These are phyloP conservation scores for Lactifluus echinatus DNA, from an alignment of 768 basidiomycete species.

Conservation along the genomic window DNA sequence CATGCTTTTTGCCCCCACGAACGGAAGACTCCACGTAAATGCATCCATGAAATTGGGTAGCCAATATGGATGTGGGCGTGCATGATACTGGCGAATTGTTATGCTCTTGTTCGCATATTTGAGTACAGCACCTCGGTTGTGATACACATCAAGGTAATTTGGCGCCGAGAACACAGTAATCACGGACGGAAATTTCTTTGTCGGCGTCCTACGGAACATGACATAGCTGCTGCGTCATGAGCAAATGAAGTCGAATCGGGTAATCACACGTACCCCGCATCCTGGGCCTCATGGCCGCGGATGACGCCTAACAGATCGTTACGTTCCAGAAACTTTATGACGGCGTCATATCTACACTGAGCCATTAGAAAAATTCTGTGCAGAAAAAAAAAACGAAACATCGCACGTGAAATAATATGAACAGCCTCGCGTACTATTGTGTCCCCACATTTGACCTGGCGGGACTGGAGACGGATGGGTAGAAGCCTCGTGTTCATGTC, in stretches of 20 bases:
- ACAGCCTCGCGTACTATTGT: constrained; percentile 85
- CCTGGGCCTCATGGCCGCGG: constrained; percentile 94
- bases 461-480: constrained; percentile 44
- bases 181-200: constrained; percentile 90
- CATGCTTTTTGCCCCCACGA: constrained; percentile 96
- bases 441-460: constrained; percentile 54
- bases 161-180: constrained; percentile 98
- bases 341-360: constrained; percentile 62
- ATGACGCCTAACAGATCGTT: constrained; percentile 91
- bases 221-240: constrained; percentile 47
- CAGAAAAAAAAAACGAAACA: constrained; percentile 11
- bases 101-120: constrained; percentile 97
- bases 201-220: constrained; percentile 93
- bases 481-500: constrained; percentile 59
- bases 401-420: constrained; percentile 87
- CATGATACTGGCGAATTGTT: constrained; percentile 60
- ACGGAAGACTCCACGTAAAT: constrained; percentile 97
- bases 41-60: constrained; percentile 99
- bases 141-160: constrained; percentile 93
- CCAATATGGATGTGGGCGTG: constrained; percentile 78
- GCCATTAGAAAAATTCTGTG: background rate
- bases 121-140: constrained; percentile 93
- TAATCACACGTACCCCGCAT: constrained; percentile 63
- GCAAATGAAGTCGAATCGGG: background rate
- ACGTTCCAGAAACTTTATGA: constrained; percentile 87